Evolutionary conservation across 176 grass and related monocot genomes (phyloP).

Genomic region (Echinochloa phyllopogon): DNA sequence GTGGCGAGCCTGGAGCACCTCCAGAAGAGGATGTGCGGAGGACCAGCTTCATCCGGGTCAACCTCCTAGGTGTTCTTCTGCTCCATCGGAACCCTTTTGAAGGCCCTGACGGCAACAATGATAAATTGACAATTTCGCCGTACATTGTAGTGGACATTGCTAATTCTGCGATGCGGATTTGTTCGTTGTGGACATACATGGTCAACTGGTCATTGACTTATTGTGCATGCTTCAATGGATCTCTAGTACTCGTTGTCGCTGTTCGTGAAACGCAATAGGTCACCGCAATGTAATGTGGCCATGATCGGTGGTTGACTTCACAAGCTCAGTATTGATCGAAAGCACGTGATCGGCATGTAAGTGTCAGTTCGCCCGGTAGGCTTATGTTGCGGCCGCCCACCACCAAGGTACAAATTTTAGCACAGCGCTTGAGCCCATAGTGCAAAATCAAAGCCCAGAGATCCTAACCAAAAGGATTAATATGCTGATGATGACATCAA

Average conservation of each 20-base stretch:
- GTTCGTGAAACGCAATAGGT: not conserved
- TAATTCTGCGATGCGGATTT: conserved; percentile 31
- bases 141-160: conserved; percentile 27
- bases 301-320: not conserved
- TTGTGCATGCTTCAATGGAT: conserved; percentile 23
- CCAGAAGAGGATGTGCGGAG: conserved; percentile 75
- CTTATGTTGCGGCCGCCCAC: not conserved
- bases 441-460: not conserved
- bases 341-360: too few species aligned
- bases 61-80: conserved; percentile 39
- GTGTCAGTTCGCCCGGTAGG: too few species aligned
- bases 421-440: not conserved
- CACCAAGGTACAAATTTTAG: not conserved
- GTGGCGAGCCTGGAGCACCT: conserved; percentile 79
- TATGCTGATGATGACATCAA: not conserved
- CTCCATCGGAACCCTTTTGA: not conserved
- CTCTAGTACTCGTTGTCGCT: not conserved
- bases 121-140: conserved; percentile 26
- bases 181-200: conserved; percentile 13
- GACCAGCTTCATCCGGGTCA: conserved; percentile 52
- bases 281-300: not conserved
- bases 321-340: too few species aligned
- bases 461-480: not conserved
- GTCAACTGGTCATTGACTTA: conserved; percentile 16
- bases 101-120: conserved; percentile 25